Base-by-base conservation (phyloP, 139 green algal genomes). In the Chlamydomonas urium region DNA sequence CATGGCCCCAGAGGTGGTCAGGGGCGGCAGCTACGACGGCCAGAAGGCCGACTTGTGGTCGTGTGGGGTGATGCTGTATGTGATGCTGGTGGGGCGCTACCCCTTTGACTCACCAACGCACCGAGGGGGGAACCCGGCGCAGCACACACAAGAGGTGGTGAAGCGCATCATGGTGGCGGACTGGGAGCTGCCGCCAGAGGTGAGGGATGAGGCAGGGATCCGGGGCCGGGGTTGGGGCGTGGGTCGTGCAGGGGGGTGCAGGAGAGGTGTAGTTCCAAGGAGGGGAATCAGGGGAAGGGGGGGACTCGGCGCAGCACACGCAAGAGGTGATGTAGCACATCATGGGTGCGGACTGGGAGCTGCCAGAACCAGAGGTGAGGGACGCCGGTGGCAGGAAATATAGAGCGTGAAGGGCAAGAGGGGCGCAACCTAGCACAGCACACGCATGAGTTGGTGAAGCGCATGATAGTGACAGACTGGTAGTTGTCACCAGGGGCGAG, bases 51-150 rank as follows among this genome's bases (percentile, higher is more conserved):
- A 99, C 88, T 94, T 88, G 59, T 88, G 83, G 83, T 79, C 68
- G 14, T 97, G 90, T 73, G 95, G 95, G 1, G 95, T 99, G 17
- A 97, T 97, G 79, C 87, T 99, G 63, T 99, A 97, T 72, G 91
- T 98, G 8, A 98, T 99, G 95, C 78, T 93, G 42, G 90, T 92
- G 45, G 91, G 91, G 21, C 79, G 85, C 28, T 99, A 99, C 73
- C 95, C 95, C 14, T 99, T 99, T 76, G 93, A 98, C 72, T 73
- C 80, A 72, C 73, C 29, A 69, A 75, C 58, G 47, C 67, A 36
- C 35, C 56, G 61, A n/a, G 29, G 61, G 74, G 33, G 57, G 63
- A 34, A 29, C n/a, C 28, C 50, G 50, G 19, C 50, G 35, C 53
- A 71, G 34, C 69, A 72, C 61, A 80, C 80, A 65, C 32, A 78